Evolutionary conservation across 2,329 filamentous ascomycete species (phyloP).

Genomic region (Penicillium sp.): DNA sequence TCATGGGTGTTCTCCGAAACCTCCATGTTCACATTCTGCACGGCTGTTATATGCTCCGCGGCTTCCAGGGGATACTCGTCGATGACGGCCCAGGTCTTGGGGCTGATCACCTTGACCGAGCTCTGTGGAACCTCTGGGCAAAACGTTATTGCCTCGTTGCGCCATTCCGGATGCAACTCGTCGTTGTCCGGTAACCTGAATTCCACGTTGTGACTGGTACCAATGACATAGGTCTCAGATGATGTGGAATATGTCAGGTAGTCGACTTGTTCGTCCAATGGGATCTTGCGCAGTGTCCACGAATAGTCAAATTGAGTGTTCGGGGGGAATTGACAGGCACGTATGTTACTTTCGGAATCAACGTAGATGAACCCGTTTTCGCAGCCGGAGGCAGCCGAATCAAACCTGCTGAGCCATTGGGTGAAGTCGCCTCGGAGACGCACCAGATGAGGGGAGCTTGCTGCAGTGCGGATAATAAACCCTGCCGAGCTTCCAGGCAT

Average conservation of each 20-base stretch:
- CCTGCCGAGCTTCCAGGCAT: slow-evolving; percentile 76
- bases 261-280: slow-evolving; percentile 69
- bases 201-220: slow-evolving; percentile 65
- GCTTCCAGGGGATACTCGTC: slow-evolving; percentile 72
- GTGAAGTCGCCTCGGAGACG: slow-evolving; percentile 69
- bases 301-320: slow-evolving; percentile 73
- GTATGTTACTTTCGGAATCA: slow-evolving; percentile 68
- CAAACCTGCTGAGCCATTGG: slow-evolving; percentile 71
- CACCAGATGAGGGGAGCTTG: slow-evolving; percentile 74
- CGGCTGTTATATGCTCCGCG: slow-evolving; percentile 75
- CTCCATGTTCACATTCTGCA: slow-evolving; percentile 83
- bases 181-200: slow-evolving; percentile 88
- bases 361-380: slow-evolving; percentile 82
- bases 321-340: slow-evolving; percentile 70
- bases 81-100: slow-evolving; percentile 74
- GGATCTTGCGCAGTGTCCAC: slow-evolving; percentile 72
- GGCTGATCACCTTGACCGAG: slow-evolving; percentile 75
- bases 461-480: slow-evolving; percentile 80
- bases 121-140: slow-evolving; percentile 71
- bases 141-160: slow-evolving; percentile 64
- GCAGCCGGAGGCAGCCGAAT: slow-evolving; percentile 66
- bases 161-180: slow-evolving; percentile 78
- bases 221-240: slow-evolving; percentile 74
- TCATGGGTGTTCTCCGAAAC: slow-evolving; percentile 90
- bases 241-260: slow-evolving; percentile 75